Base-by-base conservation (phyloP, 2,329 filamentous ascomycete genomes). In the Podosphaera xanthii region DNA sequence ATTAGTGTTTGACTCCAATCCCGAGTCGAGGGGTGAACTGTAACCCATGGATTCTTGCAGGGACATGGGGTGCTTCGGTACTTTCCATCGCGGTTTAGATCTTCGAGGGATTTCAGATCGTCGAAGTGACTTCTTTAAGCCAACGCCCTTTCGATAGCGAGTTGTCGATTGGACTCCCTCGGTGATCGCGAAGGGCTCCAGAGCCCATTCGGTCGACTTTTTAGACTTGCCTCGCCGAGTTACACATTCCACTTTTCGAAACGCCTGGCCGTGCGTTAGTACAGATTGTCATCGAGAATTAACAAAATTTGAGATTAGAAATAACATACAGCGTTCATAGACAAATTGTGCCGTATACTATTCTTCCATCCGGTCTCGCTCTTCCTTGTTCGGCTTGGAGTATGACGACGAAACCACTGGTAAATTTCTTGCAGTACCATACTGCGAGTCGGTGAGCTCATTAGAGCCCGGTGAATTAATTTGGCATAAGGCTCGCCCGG, bases 281-380 rank as follows among this genome's bases (percentile, higher is more conserved):
- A 38, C 22, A 33, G 30, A 36, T 22, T 22, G 33, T 31, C n/a
- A 34, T 58, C 42, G 42, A 31, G 34, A 34, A 12, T 33, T 22
- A 30, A 49, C 12, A 22, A 22, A 31, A 38, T 44, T 22, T 57
- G 3, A 31, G 33, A n/a, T 30, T 9, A 4, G n/a, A 10, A 50
- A 38, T 12, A 31, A 58, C 81, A 72, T 80, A 96, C 91, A 61
- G 78, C 77, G 66, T 97, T 97, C 90, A 97, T 96, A 55, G 88
- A 95, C 6, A 97, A 74, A 65, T 97, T 97, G 70, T 97, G 91
- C 1, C 91, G 81, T 63, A 97, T 94, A 69, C 87, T 94, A 71
- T 96, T 97, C 72, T 91, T 86, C 91, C 91, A 97, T 8, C 90
- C 91, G 42, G 10, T 46, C 22, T 46, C 42, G 22, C 42, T 46